Conservation (phyloP, 192 early-diverging fungal genomes). For the Backusella morwellensis region DNA sequence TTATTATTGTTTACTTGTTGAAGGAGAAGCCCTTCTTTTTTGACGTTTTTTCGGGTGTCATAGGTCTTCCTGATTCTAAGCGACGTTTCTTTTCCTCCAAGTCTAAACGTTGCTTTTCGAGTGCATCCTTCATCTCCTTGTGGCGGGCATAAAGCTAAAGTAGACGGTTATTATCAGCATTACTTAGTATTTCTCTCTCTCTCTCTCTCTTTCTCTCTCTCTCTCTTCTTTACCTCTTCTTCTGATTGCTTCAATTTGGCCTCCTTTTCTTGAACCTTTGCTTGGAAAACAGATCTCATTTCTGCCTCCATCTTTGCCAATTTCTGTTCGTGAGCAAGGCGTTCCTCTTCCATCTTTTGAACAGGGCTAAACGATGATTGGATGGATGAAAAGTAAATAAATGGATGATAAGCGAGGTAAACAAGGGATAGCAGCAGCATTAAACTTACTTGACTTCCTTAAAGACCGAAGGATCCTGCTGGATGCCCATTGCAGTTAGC, state of each 20-base stretch:
- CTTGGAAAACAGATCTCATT: conserved; percentile 98
- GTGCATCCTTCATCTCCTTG: conserved; percentile 96
- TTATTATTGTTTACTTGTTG: conserved; percentile 39
- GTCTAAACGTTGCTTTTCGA: conserved; percentile 91
- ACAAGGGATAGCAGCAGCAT: conserved; percentile 21
- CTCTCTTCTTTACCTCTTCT: conserved; percentile 61
- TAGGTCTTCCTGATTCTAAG: conserved; percentile 67
- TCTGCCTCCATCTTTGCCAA: conserved; percentile 98
- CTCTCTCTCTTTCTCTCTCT: no score
- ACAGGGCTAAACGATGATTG: conserved; percentile 26
- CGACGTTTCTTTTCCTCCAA: conserved; percentile 95
- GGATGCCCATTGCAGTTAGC: conserved; percentile 80
- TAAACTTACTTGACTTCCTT: conserved; percentile 62
- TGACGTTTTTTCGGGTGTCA: conserved; percentile 71
- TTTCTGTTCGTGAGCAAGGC: conserved; percentile 88
- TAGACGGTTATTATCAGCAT: neutral
- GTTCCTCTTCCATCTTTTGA: conserved; percentile 89
- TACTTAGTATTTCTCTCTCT: no score
- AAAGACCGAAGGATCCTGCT: conserved; percentile 79
- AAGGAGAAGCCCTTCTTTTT: conserved; percentile 70
- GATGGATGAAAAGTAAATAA: neutral
- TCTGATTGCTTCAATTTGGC: conserved; percentile 96
- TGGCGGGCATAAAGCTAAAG: conserved; percentile 85
- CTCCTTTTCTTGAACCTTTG: conserved; percentile 99
- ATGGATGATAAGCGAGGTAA: conserved; percentile 15